Conservation (phyloP, 176 grass and related monocot species). For the Thalia dealbata region DNA sequence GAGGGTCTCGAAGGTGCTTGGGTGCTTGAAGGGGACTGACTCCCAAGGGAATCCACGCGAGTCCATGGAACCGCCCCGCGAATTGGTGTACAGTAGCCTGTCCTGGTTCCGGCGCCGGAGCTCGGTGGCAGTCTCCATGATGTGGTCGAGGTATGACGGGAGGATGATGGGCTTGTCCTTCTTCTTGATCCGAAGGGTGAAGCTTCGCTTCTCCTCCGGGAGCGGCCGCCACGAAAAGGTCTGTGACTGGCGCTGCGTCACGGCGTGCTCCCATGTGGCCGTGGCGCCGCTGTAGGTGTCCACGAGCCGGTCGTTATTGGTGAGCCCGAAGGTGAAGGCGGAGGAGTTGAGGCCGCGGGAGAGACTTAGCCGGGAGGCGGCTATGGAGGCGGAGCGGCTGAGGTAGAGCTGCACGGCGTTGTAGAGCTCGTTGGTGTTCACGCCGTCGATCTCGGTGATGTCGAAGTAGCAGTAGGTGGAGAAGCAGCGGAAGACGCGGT, state of each 20-base stretch:
- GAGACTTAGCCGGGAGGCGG: slow-evolving; percentile 41
- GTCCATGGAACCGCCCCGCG: slow-evolving; percentile 31
- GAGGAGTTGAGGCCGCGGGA: slow-evolving; percentile 67
- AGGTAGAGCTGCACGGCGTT: slow-evolving; percentile 86
- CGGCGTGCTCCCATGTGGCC: slow-evolving; percentile 88
- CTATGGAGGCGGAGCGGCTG: slow-evolving; percentile 44
- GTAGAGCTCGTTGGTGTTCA: slow-evolving; percentile 91
- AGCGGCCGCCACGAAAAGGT: slow-evolving; percentile 63
- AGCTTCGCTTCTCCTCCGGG: slow-evolving; percentile 87
- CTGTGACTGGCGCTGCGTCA: slow-evolving; percentile 52
- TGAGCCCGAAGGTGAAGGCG: slow-evolving; percentile 72
- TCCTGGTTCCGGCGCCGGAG: slow-evolving; percentile 7
- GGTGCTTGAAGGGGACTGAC: slow-evolving; percentile 59
- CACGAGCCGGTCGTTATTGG: slow-evolving; percentile 61
- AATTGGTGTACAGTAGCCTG: slow-evolving; percentile 16
- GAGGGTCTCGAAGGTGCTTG: slow-evolving; percentile 59
- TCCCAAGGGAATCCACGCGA: slow-evolving; percentile 37
- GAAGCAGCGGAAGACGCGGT: slow-evolving; percentile 27
- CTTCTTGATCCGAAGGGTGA: slow-evolving; percentile 65
- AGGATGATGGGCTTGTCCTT: slow-evolving; percentile 42
- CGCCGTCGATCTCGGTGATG: slow-evolving; percentile 80
- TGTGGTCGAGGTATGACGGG: slow-evolving; percentile 5
- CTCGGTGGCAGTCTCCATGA: slow-evolving; percentile 15
- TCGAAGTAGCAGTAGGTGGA: slow-evolving; percentile 90
- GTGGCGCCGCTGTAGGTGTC: slow-evolving; percentile 52